phyloP scores from a whole-genome alignment of 805 yeast species.

The Priceomyces castillae region DNA sequence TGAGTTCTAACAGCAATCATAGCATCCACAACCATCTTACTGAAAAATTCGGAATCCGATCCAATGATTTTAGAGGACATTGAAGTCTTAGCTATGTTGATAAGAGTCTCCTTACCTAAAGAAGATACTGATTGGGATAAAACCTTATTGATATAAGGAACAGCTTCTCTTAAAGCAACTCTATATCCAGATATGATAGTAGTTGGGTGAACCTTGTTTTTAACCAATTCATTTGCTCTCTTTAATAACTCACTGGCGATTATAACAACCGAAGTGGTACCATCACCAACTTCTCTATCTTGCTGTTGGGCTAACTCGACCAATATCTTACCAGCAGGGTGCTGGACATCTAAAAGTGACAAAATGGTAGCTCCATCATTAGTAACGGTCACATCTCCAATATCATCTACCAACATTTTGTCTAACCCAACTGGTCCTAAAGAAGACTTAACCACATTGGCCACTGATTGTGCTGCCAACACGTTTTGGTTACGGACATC shows the following conservation, averaged over 20 bases:
- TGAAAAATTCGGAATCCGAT: slow-evolving; percentile 85
- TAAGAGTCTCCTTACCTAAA: slow-evolving; percentile 78
- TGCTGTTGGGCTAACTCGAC: slow-evolving; percentile 98
- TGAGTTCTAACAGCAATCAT: slow-evolving; percentile 91
- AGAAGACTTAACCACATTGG: slow-evolving; percentile 85
- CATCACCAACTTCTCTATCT: slow-evolving; percentile 98
- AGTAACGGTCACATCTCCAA: slow-evolving; percentile 98
- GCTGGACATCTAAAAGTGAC: slow-evolving; percentile 89
- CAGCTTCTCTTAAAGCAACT: slow-evolving; percentile 88
- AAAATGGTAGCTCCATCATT: slow-evolving; percentile 98
- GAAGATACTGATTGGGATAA: slow-evolving; percentile 76
- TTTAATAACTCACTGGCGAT: slow-evolving; percentile 90
- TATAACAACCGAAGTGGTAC: slow-evolving; percentile 96
- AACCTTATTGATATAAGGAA: slow-evolving; percentile 80
- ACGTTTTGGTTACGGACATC: slow-evolving; percentile 96
- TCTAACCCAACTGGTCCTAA: slow-evolving; percentile 98
- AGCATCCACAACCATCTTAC: slow-evolving; percentile 90
- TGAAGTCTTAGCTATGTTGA: slow-evolving; percentile 92
- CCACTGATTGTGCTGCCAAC: slow-evolving; percentile 84
- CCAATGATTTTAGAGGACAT: slow-evolving; percentile 98
- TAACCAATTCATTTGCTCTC: slow-evolving; percentile 90
- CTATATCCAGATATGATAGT: slow-evolving; percentile 96
- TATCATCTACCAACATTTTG: slow-evolving; percentile 97
- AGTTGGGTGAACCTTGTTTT: slow-evolving; percentile 94
- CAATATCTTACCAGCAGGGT: slow-evolving; percentile 96